These are phyloP conservation scores for Mercurialis annua DNA, from an alignment of 345 rosid species.

Conservation along the genomic window DNA sequence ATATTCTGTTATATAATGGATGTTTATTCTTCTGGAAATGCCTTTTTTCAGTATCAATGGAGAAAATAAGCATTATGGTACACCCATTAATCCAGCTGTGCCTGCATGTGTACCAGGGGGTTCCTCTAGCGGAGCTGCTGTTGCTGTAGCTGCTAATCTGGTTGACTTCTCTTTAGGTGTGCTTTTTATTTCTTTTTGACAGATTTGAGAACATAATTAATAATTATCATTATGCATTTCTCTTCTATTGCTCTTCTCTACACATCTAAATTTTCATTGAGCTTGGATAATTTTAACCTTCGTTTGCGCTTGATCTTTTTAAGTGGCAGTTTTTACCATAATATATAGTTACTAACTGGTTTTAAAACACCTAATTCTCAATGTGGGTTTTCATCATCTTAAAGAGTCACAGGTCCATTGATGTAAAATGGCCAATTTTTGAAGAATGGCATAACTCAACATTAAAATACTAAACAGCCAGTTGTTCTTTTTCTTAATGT, in stretches of 20 bases:
- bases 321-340: too few species aligned
- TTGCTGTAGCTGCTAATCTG: conserved; percentile 80
- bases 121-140: conserved; percentile 90
- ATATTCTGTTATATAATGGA: conserved; percentile 1
- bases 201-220: neutral
- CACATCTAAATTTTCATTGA: neutral
- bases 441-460: too few species aligned
- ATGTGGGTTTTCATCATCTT: too few species aligned
- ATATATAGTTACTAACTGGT: too few species aligned
- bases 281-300: too few species aligned
- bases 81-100: conserved; percentile 86
- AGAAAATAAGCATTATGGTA: conserved; percentile 73
- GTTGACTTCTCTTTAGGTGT: conserved; percentile 85
- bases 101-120: conserved; percentile 81
- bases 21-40: conserved; percentile 10
- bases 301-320: too few species aligned
- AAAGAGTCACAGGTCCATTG: too few species aligned
- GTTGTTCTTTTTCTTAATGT: neutral
- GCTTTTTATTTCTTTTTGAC: conserved; percentile 14
- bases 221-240: neutral
- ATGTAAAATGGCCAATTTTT: too few species aligned
- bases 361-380: too few species aligned
- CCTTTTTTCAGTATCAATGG: conserved; percentile 69
- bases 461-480: neutral
- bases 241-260: neutral